These are phyloP conservation scores for Pseudocercospora vitis DNA, from an alignment of 2,329 filamentous ascomycete genomes.

Conservation along the genomic window DNA sequence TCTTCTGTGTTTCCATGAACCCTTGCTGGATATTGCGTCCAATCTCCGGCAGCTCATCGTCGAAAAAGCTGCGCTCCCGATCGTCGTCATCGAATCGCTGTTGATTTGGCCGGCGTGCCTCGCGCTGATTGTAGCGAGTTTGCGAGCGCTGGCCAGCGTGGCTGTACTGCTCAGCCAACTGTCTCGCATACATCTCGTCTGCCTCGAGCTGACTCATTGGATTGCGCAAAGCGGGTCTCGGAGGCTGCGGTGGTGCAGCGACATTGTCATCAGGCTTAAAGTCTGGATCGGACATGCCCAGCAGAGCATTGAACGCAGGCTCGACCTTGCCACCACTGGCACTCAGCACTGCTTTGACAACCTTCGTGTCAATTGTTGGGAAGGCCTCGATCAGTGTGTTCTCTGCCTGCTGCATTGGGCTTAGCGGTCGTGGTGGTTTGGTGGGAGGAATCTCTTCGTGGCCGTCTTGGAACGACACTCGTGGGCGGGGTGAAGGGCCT, in stretches of 20 bases:
- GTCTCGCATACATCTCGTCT: slow-evolving; percentile 87
- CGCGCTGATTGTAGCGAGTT: slow-evolving; percentile 38
- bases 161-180: slow-evolving; percentile 86
- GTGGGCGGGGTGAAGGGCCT: slow-evolving; percentile 44
- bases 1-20: slow-evolving; percentile 89
- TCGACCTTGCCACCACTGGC: slow-evolving; percentile 88
- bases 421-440: slow-evolving; percentile 82
- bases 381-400: slow-evolving; percentile 92
- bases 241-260: slow-evolving; percentile 70
- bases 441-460: slow-evolving; percentile 61
- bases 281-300: slow-evolving; percentile 62
- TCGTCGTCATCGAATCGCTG: slow-evolving; percentile 57
- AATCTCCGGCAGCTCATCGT: slow-evolving; percentile 93
- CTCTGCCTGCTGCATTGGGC: slow-evolving; percentile 80
- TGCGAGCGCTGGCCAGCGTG: slow-evolving; percentile 31
- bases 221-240: slow-evolving; percentile 64
- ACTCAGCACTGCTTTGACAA: slow-evolving; percentile 83
- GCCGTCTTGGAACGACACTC: slow-evolving; percentile 50
- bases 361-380: slow-evolving; percentile 72
- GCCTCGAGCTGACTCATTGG: slow-evolving; percentile 80
- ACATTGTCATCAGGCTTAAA: slow-evolving; percentile 56
- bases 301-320: slow-evolving; percentile 89
- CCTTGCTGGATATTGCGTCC: slow-evolving; percentile 91
- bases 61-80: slow-evolving; percentile 84
- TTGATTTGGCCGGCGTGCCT: slow-evolving; percentile 40